These are phyloP conservation scores for sweet orange (Citrus sinensis) DNA, from an alignment of 345 rosid species.

Conservation along the genomic window DNA sequence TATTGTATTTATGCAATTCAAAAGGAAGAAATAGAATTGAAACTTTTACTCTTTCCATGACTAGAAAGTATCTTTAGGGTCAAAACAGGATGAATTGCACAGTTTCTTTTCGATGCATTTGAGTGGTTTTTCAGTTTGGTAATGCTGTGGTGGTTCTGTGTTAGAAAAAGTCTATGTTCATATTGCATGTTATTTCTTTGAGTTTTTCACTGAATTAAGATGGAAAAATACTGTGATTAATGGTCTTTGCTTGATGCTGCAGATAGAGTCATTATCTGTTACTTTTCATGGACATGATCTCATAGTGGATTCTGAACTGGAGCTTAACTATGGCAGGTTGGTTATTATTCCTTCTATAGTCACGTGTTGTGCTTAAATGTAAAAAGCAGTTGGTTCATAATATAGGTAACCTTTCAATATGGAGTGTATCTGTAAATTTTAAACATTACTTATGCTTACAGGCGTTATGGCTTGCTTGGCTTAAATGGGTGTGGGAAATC, in stretches of 20 bases:
- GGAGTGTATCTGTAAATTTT: neutral
- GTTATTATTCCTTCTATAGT: neutral
- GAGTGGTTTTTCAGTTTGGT: neutral
- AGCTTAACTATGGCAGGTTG: constrained; percentile 95
- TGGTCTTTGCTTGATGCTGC: constrained; percentile 26
- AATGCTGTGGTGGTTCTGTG: neutral
- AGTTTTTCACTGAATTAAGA: neutral
- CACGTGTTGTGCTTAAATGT: neutral
- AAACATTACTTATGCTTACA: constrained; percentile 13
- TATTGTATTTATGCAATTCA: too few relatives aligned
- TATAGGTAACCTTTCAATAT: neutral
- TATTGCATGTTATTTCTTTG: neutral
- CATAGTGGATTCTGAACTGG: constrained; percentile 86
- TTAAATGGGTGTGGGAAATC: constrained; percentile 98
- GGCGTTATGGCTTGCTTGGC: constrained; percentile 98
- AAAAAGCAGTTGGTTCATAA: neutral
- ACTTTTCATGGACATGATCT: constrained; percentile 98
- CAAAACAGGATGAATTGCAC: neutral
- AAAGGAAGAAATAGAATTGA: too few relatives aligned
- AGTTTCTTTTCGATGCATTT: neutral
- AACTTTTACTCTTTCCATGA: neutral
- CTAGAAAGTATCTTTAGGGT: neutral
- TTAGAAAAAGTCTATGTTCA: neutral
- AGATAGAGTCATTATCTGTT: constrained; percentile 94
- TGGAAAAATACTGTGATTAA: neutral